Base-by-base conservation (phyloP, 225 moss, liverwort and hornwort species). In the Pseudisothecium myosuroides region DNA sequence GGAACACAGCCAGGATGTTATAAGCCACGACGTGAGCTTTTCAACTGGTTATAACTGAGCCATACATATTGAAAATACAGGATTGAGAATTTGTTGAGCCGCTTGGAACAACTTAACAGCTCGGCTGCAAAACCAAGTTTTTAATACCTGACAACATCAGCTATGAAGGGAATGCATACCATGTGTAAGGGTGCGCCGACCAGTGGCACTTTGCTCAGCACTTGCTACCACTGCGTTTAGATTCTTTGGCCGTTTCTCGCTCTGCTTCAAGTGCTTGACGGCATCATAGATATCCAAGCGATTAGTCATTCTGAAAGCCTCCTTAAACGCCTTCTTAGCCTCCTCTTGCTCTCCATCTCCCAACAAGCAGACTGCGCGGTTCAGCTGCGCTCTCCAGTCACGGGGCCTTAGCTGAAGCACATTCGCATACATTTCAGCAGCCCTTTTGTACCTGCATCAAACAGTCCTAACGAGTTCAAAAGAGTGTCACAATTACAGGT, bases 331-430 rank as follows among this genome's bases (percentile, higher is more conserved):
- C 85, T 94, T 96, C 90, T 90, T 99, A n/a, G 97, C 94, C 84
- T 95, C 93, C 83, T 99, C 97, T 71, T 92, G 92, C 64, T 97
- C 96, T 64, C 96, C 99, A 83, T 92, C 94, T 91, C 99, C 99
- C 83, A 99, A 88, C 72, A 97, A 85, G 47, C 96, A 96, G 60
- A 99, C 96, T 61, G 95, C 99, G 88, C 93, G 95, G 81, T 99
- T 99, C 75, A 99, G 92, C 95, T 97, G 99, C 71, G 99, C 95
- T 89, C 93, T 98, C 99, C 99, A 99, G 92, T 99, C 95, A 39
- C 94, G 95, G 34, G 99, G 97, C 83, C 94, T 93, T 74, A 96
- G 84, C 86, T 91, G 95, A 83, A 99, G 93, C 80, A 99, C 99
- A 72, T 95, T 97, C 18, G 94, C 82, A 65, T 99, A 99, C 95